A percentile compares a stretch with the other conserved stretches of the same genome.
phyloP scores from a whole-genome alignment of 768 basidiomycete species.

The Tephrocybe sp. region DNA sequence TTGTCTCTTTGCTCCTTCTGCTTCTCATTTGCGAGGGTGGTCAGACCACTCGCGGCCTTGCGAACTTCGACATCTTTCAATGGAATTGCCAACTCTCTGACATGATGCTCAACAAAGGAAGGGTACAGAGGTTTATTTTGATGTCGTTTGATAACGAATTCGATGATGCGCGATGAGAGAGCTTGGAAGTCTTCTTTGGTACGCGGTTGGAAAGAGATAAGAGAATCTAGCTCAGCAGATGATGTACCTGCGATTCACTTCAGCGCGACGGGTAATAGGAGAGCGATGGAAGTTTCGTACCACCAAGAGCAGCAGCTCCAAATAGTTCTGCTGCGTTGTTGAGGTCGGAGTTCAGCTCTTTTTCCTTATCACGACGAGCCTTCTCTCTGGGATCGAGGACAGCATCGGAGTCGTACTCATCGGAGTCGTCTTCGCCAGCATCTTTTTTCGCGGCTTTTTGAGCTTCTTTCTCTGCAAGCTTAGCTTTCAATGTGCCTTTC shows the following conservation, averaged over 20 bases:
- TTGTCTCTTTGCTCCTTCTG: constrained; percentile 88
- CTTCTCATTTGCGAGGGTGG: constrained; percentile 92
- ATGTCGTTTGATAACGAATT: constrained; percentile 75
- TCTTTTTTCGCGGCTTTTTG: constrained; percentile 53
- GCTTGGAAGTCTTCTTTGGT: constrained; percentile 86
- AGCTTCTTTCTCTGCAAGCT: constrained; percentile 90
- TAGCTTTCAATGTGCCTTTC: constrained; percentile 89
- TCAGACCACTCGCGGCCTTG: constrained; percentile 81
- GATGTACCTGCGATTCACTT: constrained; percentile 50
- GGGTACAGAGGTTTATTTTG: constrained; percentile 80
- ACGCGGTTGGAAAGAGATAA: constrained; percentile 77
- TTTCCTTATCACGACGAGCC: constrained; percentile 71
- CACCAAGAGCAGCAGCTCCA: constrained; percentile 65
- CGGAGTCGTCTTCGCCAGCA: constrained; percentile 36
- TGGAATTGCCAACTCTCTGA: constrained; percentile 68
- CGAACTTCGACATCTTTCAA: constrained; percentile 90
- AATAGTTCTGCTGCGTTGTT: constrained; percentile 80
- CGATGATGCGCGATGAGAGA: constrained; percentile 72
- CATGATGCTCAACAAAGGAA: constrained; percentile 81
- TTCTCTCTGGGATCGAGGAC: constrained; percentile 81
- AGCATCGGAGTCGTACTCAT: constrained; percentile 67
- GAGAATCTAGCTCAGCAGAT: constrained; percentile 61
- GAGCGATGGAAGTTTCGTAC: constrained; percentile 32
- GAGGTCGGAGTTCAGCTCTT: constrained; percentile 85
- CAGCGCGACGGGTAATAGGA: neutral